Conservation (phyloP, 306 rosid species). For the Cucumis melo region DNA sequence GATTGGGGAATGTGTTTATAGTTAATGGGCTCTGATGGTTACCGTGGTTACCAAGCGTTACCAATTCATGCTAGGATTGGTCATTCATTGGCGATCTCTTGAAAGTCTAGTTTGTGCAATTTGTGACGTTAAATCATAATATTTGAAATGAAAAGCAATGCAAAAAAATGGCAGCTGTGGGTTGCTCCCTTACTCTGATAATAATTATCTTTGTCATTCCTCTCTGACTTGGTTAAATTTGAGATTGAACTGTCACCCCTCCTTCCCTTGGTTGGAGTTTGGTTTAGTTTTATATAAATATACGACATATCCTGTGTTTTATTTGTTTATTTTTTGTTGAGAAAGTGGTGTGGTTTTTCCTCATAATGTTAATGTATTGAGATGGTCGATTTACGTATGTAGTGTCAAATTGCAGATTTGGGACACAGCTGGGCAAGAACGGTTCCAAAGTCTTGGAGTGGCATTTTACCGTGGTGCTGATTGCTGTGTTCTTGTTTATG, state of each 20-base stretch:
- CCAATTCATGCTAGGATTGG: neutral
- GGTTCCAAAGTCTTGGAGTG: slow-evolving; percentile 98
- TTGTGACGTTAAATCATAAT: neutral
- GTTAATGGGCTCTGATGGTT: neutral
- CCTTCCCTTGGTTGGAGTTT: neutral
- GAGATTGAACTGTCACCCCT: neutral
- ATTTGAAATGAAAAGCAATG: neutral
- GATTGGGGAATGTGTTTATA: neutral
- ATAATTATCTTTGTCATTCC: neutral
- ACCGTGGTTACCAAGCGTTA: neutral
- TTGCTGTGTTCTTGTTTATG: slow-evolving; percentile 96
- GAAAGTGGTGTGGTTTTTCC: neutral
- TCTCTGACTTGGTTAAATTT: neutral
- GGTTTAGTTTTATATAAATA: neutral
- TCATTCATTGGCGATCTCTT: neutral
- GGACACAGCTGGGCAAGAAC: slow-evolving; percentile 99
- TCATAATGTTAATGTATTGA: neutral
- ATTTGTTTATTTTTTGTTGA: neutral
- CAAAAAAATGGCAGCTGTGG: neutral
- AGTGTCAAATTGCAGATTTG: slow-evolving; percentile 45
- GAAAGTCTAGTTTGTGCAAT: neutral
- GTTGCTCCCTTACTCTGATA: neutral
- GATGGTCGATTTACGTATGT: slow-evolving; percentile 1
- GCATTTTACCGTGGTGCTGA: slow-evolving; percentile 99
- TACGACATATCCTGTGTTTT: neutral